These are phyloP conservation scores for Epithele typhae DNA, from an alignment of 768 basidiomycete genomes.

Conservation along the genomic window DNA sequence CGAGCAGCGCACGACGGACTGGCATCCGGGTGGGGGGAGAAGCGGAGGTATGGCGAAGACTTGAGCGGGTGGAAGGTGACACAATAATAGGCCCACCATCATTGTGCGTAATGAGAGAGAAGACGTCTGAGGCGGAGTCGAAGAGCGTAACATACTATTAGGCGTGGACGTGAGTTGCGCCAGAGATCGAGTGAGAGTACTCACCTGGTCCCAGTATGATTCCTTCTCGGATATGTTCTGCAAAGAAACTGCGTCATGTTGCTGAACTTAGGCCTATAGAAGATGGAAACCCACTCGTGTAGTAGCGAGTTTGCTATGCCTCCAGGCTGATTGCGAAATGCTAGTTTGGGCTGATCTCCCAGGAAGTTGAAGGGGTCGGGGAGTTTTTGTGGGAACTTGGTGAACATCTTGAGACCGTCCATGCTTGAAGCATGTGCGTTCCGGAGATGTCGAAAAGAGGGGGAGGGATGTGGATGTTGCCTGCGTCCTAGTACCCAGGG, in stretches of 20 bases:
- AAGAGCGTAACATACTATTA: constrained; percentile 76
- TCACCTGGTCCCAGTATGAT: constrained; percentile 87
- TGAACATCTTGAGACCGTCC: constrained; percentile 44
- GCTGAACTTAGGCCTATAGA: neutral
- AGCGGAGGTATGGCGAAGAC: neutral
- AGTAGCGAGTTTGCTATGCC: constrained; percentile 76
- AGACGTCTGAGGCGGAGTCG: constrained; percentile 87
- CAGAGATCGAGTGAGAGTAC: constrained; percentile 17
- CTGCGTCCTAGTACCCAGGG: too few species aligned
- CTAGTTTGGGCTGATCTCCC: constrained; percentile 85
- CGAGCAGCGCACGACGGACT: constrained; percentile 81
- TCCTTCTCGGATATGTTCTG: constrained; percentile 76
- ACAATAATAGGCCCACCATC: constrained; percentile 60
- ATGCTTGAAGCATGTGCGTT: neutral
- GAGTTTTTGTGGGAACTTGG: constrained; percentile 68
- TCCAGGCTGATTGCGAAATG: constrained; percentile 77
- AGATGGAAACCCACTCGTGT: constrained; percentile 52
- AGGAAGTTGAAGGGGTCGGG: constrained; percentile 74
- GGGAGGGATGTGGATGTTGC: neutral
- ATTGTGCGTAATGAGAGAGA: constrained; percentile 80
- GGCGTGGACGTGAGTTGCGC: neutral
- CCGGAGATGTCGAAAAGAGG: neutral
- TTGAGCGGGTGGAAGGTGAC: neutral
- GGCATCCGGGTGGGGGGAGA: neutral
- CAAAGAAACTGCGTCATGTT: neutral